A percentile compares a stretch with the other conserved stretches of the same genome.
These are phyloP conservation scores for Ustilago xerochloae DNA, from an alignment of 1,284 basidiomycete species.

Conservation along the genomic window DNA sequence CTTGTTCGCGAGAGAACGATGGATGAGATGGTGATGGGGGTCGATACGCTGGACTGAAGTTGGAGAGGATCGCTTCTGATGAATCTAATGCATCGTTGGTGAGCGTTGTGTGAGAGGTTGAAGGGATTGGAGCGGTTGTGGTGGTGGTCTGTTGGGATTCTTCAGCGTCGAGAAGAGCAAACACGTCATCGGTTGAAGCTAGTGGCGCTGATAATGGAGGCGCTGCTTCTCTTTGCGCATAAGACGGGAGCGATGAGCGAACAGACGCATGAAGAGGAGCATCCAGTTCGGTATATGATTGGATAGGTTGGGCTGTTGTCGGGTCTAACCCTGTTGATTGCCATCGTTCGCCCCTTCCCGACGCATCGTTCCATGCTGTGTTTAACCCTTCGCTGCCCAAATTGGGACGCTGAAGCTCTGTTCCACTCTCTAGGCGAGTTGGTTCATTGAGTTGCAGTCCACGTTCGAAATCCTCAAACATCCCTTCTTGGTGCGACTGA, in stretches of 20 bases:
- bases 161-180: conserved; percentile 34
- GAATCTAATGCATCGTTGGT: background rate
- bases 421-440: background rate
- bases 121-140: background rate
- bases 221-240: too few relatives aligned
- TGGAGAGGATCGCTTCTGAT: background rate
- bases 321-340: conserved; percentile 17
- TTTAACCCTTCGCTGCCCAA: background rate
- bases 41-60: conserved; percentile 18
- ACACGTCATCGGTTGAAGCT: conserved; percentile 26
- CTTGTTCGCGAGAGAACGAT: conserved; percentile 35
- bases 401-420: background rate
- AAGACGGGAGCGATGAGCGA: background rate
- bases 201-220: conserved; percentile 7
- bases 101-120: background rate
- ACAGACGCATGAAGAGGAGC: conserved; percentile 21
- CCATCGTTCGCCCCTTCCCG: conserved; percentile 7
- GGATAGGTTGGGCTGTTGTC: background rate
- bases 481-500: background rate
- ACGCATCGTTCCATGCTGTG: conserved; percentile 7
- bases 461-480: conserved; percentile 25
- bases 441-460: conserved; percentile 6
- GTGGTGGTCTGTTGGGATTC: background rate
- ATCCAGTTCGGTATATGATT: conserved; percentile 20
- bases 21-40: conserved; percentile 31